phyloP scores from a whole-genome alignment of 2,329 filamentous ascomycete genomes.

The Cercospora sesami region DNA sequence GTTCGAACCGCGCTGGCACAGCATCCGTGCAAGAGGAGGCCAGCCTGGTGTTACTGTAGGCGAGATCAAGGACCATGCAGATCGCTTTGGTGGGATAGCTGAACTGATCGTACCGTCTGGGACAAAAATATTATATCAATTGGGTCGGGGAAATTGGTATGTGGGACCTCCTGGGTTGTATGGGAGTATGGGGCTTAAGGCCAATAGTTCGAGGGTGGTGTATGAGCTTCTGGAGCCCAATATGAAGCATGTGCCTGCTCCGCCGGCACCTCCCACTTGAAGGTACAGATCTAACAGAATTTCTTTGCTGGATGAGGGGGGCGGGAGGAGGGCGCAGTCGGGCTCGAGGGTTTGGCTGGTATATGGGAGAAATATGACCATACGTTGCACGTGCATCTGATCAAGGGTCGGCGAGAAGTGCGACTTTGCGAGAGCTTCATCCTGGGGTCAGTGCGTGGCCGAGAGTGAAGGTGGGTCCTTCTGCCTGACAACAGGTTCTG shows the following conservation, averaged over 20 bases:
- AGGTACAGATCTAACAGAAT: too few relatives aligned
- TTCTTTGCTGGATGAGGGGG: too few relatives aligned
- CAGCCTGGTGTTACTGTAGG: neutral
- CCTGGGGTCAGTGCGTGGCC: neutral
- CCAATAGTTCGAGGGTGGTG: neutral
- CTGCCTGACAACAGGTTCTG: neutral
- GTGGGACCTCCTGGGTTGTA: too few relatives aligned
- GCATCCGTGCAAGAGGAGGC: neutral
- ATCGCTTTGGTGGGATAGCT: neutral
- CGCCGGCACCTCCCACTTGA: neutral
- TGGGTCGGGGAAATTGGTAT: neutral
- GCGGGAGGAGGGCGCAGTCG: neutral
- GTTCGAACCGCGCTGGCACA: neutral
- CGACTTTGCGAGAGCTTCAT: neutral
- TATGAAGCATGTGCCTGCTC: neutral
- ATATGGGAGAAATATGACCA: neutral
- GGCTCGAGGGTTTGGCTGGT: neutral
- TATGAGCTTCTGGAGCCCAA: neutral
- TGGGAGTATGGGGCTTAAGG: neutral
- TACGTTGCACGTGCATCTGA: neutral
- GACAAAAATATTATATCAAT: neutral
- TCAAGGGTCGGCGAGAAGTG: neutral
- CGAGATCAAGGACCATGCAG: neutral
- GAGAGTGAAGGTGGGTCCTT: neutral
- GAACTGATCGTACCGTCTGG: neutral